Percentiles rank a stretch among this genome's conserved stretches.
These are phyloP conservation scores for Acmispon strigosus DNA, from an alignment of 306 rosid genomes.

Conservation along the genomic window DNA sequence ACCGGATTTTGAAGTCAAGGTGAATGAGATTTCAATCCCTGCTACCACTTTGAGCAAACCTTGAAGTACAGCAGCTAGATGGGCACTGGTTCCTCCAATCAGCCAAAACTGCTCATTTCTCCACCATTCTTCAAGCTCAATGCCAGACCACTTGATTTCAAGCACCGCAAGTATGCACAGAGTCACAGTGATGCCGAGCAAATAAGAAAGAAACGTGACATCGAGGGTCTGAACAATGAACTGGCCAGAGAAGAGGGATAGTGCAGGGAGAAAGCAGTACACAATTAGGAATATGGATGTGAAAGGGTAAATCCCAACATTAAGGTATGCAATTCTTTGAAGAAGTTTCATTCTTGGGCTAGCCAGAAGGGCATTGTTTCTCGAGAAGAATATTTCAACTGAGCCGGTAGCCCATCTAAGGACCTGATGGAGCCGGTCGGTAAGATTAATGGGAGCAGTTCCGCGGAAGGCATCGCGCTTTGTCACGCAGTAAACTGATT, in stretches of 20 bases:
- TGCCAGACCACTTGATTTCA: slow-evolving; percentile 90
- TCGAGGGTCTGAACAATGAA: slow-evolving; percentile 80
- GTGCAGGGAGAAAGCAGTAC: slow-evolving; percentile 93
- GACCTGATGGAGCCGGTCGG: slow-evolving; percentile 80
- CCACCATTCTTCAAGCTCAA: slow-evolving; percentile 96
- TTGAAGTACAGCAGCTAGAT: slow-evolving; percentile 88
- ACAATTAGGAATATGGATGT: slow-evolving; percentile 87
- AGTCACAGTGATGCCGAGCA: slow-evolving; percentile 60
- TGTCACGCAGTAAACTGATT: slow-evolving; percentile 80
- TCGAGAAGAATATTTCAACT: slow-evolving; percentile 87
- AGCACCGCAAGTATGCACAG: slow-evolving; percentile 83
- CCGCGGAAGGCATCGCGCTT: slow-evolving; percentile 86
- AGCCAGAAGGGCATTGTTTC: slow-evolving; percentile 81
- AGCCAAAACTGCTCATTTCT: slow-evolving; percentile 94
- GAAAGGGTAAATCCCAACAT: slow-evolving; percentile 87
- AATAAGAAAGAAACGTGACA: slow-evolving; percentile 76
- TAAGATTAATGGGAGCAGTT: slow-evolving; percentile 79
- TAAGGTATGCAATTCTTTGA: slow-evolving; percentile 85
- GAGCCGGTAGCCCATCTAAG: slow-evolving; percentile 97
- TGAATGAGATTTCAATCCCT: slow-evolving; percentile 88
- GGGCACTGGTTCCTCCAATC: slow-evolving; percentile 98
- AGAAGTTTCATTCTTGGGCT: slow-evolving; percentile 81
- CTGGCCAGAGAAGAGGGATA: slow-evolving; percentile 89
- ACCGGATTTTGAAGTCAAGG: slow-evolving; percentile 79
- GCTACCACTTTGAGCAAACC: slow-evolving; percentile 82